Evolutionary conservation across 169 alveolate species (phyloP), one percentile per base, ranked within the genome.

Genomic region (Toxoplasma gondii): DNA sequence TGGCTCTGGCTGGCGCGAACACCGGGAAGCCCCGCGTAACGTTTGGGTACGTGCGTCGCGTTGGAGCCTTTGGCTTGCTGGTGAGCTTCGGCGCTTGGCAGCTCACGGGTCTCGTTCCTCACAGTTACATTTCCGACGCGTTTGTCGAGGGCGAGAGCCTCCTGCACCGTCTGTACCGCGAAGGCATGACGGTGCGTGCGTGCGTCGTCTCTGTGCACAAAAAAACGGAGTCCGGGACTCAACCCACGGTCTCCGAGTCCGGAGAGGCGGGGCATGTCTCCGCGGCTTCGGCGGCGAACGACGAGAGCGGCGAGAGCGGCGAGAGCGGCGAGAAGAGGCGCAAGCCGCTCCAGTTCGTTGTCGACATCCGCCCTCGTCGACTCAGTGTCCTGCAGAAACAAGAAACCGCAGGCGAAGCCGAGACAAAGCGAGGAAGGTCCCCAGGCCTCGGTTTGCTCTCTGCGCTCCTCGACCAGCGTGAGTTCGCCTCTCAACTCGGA

Each of bases 61-160:
- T 88, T 24, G 93, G 93, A 0, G 39, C 64, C 31, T 88, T 38
- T 34, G 93, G 93, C 39, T 49, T 58, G 67, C 36, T 88, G 17
- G 45, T 88, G 34, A 88, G 93, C 34, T 88, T 88, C 58, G 93
- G 93, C 34, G 93, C 81, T 2, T 88, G 93, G 93, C 81, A 88
- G 27, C 81, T 88, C 53, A 88, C 93, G 1, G 93, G 93, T 1
- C 84, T 88, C 67, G 82, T 69, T 29, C 87, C 87, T 1, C 53
- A 36, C 36, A 58, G 84, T 36, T 45, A 58, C 87, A 88, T 88
- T n/a, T 67, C 84, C 5, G 93, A 88, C 84, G 4, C 81, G 53
- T 88, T 88, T 31, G 41, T 88, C 81, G 93, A 44, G 74, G 91
- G 91, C 45, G 93, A 88, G 7, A 27, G 10, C 12, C 93, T 45